These are phyloP conservation scores for Botryosphaeria dothidea DNA, from an alignment of 2,329 filamentous ascomycete genomes.

Conservation along the genomic window DNA sequence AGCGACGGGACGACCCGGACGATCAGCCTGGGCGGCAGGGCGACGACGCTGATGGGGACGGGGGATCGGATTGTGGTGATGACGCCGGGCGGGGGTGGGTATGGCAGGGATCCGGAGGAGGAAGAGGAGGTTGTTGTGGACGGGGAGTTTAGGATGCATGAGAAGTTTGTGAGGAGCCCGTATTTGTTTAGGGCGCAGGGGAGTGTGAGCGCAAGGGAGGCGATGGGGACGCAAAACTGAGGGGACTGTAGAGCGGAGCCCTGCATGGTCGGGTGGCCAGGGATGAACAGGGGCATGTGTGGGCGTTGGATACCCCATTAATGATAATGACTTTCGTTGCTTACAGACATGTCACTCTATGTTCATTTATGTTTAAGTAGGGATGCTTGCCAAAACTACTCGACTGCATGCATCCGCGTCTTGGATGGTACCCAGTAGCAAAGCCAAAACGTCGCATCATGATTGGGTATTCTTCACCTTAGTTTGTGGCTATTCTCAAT, in stretches of 20 bases:
- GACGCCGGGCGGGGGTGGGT: conserved; percentile 79
- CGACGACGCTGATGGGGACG: conserved; percentile 72
- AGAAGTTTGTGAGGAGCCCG: conserved; percentile 14
- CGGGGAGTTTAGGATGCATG: conserved; percentile 10
- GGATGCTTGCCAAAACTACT: no score
- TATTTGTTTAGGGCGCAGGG: conserved; percentile 18
- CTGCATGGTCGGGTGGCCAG: no score
- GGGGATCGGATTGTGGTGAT: conserved; percentile 77
- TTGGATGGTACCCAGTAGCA: no score
- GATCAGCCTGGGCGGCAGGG: conserved; percentile 77
- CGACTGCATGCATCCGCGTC: no score
- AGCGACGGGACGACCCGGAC: conserved; percentile 56
- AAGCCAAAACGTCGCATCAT: no score
- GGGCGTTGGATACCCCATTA: background rate
- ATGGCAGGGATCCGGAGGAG: conserved; percentile 50
- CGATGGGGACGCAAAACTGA: conserved; percentile 14
- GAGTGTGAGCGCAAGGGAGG: conserved; percentile 17
- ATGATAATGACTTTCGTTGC: conserved; percentile 2
- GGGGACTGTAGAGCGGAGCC: no score
- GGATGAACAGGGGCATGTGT: no score
- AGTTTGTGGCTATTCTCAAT: no score
- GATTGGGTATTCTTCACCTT: no score
- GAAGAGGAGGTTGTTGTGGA: background rate
- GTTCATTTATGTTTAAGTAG: no score
- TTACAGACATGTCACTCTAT: no score